phyloP scores from a whole-genome alignment of 2,329 filamentous ascomycete genomes.

The Penicillium rolfsii region DNA sequence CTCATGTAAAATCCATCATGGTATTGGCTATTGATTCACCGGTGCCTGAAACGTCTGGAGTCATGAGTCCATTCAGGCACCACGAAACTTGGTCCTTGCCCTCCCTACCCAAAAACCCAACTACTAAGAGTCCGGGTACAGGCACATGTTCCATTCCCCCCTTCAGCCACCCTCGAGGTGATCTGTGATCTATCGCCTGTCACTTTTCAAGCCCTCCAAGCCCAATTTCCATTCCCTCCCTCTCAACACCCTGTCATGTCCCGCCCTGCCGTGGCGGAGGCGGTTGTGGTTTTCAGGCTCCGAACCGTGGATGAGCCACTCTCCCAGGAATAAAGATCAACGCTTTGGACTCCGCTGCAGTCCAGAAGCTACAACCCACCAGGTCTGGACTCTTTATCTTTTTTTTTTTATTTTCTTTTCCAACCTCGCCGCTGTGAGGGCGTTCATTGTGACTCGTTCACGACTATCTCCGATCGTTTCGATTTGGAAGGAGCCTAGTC shows the following conservation, averaged over 20 bases:
- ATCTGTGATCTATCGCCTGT: background rate
- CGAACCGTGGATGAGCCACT: conserved; percentile 20
- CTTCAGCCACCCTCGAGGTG: background rate
- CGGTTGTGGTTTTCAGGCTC: conserved; percentile 15
- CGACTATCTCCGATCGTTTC: background rate
- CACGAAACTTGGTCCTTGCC: background rate
- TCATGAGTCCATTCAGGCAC: conserved; percentile 2
- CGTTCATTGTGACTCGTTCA: background rate
- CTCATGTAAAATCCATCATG: background rate
- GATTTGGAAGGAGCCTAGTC: conserved; percentile 11
- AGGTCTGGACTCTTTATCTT: background rate
- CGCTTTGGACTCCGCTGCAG: conserved; percentile 21
- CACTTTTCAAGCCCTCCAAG: background rate
- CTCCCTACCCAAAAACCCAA: background rate
- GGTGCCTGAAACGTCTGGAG: background rate
- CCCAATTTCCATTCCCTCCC: background rate
- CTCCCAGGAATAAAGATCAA: conserved; percentile 20
- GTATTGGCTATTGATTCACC: background rate
- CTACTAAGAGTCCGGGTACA: background rate
- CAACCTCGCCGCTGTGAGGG: background rate
- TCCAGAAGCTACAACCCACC: conserved; percentile 13
- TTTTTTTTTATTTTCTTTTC: too few relatives aligned
- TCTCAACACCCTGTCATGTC: background rate
- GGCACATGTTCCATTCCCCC: background rate
- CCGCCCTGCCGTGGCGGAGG: background rate